phyloP scores from a whole-genome alignment of 768 basidiomycete genomes.

The Hemileccinum rubropunctum region DNA sequence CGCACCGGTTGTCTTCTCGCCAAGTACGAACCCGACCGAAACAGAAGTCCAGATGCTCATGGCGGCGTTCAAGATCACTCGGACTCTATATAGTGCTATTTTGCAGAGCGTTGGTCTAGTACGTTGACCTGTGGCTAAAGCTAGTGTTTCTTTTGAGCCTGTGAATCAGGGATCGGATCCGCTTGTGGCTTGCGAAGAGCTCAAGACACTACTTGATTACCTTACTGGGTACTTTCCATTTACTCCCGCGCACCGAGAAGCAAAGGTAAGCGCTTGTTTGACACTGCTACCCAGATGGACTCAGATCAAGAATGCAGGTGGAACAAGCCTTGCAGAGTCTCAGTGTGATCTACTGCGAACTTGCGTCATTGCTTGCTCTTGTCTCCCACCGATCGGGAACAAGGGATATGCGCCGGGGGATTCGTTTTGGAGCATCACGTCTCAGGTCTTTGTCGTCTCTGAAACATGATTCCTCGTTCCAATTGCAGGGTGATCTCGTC shows the following conservation, averaged over 20 bases:
- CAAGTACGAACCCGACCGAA: constrained; percentile 54
- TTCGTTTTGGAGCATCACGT: constrained; percentile 8
- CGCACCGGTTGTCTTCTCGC: constrained; percentile 79
- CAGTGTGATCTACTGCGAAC: constrained; percentile 75
- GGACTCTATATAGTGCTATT: constrained; percentile 57
- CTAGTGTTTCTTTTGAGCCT: constrained; percentile 2
- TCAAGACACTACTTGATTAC: constrained; percentile 61
- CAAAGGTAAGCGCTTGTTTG: constrained; percentile 41
- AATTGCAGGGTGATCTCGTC: constrained; percentile 49
- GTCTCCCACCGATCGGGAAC: constrained; percentile 20
- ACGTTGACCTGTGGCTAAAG: constrained; percentile 5
- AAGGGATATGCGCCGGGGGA: constrained; percentile 4
- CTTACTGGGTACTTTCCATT: constrained; percentile 89
- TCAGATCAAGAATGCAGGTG: constrained; percentile 40
- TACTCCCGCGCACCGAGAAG: constrained; percentile 48
- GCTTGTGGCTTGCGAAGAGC: constrained; percentile 40
- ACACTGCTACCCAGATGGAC: background rate
- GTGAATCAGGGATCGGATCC: constrained; percentile 24
- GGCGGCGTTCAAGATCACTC: constrained; percentile 55
- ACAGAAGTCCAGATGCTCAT: constrained; percentile 58
- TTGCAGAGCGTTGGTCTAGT: constrained; percentile 44
- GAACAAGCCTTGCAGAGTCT: constrained; percentile 68
- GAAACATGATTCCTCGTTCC: constrained; percentile 20
- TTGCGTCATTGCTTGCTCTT: constrained; percentile 62
- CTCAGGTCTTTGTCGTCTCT: constrained; percentile 17